Conservation (phyloP, 495 filamentous ascomycete species). For the Rhypophila decipiens region DNA sequence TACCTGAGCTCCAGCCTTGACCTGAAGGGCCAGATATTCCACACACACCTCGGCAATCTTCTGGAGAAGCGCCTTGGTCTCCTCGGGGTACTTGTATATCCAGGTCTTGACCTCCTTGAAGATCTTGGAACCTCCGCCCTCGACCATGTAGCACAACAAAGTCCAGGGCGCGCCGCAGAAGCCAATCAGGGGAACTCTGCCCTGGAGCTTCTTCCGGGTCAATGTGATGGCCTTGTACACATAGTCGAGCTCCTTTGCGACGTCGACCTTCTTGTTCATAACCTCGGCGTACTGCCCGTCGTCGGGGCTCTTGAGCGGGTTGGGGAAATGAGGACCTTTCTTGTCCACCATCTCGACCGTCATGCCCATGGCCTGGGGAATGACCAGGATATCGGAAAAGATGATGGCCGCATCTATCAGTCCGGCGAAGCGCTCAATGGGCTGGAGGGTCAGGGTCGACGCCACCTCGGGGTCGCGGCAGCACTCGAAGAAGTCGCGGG, state of each 20-base stretch:
- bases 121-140: constrained; percentile 90
- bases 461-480: constrained; percentile 89
- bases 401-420: constrained; percentile 97
- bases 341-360: constrained; percentile 92
- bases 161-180: constrained; percentile 99
- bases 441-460: constrained; percentile 85
- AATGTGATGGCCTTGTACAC: constrained; percentile 93
- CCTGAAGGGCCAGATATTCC: constrained; percentile 87
- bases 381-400: constrained; percentile 96
- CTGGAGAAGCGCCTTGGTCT: constrained; percentile 70
- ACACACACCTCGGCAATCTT: constrained; percentile 91
- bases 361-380: constrained; percentile 98
- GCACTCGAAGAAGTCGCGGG: constrained; percentile 91
- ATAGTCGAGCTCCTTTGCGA: constrained; percentile 76
- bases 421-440: constrained; percentile 82
- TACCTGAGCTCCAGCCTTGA: constrained; percentile 81
- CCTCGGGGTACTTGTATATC: constrained; percentile 84
- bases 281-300: constrained; percentile 76
- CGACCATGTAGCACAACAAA: constrained; percentile 95
- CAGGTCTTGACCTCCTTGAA: constrained; percentile 90
- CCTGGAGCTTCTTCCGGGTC: constrained; percentile 79
- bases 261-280: constrained; percentile 72
- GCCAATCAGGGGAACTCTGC: constrained; percentile 87
- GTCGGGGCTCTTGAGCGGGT: constrained; percentile 68
- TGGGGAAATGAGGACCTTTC: constrained; percentile 89